phyloP scores from a whole-genome alignment of 1,139 yeast species.

The Magnusiomyces sp. region DNA sequence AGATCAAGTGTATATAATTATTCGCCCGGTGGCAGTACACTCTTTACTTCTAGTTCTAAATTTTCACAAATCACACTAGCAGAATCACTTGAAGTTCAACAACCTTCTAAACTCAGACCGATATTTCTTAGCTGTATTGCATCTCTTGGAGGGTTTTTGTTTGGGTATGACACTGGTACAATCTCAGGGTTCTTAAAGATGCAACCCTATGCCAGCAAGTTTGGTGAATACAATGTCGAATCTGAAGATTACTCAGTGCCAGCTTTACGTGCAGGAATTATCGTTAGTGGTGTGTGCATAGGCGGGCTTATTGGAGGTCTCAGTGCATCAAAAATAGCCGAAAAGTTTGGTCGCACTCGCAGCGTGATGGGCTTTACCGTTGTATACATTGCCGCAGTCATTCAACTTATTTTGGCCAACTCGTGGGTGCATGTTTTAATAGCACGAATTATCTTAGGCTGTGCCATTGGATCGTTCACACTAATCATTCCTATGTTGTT shows the following conservation, averaged over 20 bases:
- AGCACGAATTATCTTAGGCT: slow-evolving; percentile 45
- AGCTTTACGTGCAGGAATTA: slow-evolving; percentile 41
- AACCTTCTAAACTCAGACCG: background rate
- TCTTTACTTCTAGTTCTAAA: too few species aligned
- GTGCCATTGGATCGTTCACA: slow-evolving; percentile 63
- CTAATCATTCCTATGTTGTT: slow-evolving; percentile 61
- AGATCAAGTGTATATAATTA: too few species aligned
- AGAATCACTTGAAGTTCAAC: too few species aligned
- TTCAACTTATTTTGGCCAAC: slow-evolving; percentile 42
- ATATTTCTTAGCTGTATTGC: slow-evolving; percentile 25
- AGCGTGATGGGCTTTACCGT: slow-evolving; percentile 41
- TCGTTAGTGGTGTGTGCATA: slow-evolving; percentile 45
- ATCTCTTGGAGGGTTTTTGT: slow-evolving; percentile 61
- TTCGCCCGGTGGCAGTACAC: too few species aligned
- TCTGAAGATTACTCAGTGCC: slow-evolving; percentile 25
- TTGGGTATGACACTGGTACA: slow-evolving; percentile 55
- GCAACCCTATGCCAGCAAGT: slow-evolving; percentile 42
- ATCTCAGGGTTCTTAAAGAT: slow-evolving; percentile 65
- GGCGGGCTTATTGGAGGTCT: slow-evolving; percentile 48
- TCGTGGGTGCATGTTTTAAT: slow-evolving; percentile 36
- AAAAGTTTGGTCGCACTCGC: slow-evolving; percentile 44
- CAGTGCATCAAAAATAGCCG: slow-evolving; percentile 43
- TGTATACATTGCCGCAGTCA: slow-evolving; percentile 43
- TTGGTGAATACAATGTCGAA: background rate
- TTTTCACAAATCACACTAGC: too few species aligned